These are phyloP conservation scores for Zygosaccharomyces pseudorouxii DNA, from an alignment of 805 yeast species.

Conservation along the genomic window DNA sequence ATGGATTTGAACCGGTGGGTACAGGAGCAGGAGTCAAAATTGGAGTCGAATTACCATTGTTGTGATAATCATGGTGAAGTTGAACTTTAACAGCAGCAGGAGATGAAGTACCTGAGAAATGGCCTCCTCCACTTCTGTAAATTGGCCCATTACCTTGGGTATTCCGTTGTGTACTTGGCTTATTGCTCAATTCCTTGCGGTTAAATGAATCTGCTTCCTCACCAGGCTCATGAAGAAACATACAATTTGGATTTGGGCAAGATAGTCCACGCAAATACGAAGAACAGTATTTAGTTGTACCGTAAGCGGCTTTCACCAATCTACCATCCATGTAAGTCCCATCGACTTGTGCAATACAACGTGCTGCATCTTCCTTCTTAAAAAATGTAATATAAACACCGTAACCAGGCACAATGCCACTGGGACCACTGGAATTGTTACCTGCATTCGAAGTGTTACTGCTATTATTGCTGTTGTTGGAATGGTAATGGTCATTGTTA, in stretches of 20 bases:
- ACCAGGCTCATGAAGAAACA: slow-evolving; percentile 98
- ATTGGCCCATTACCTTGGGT: slow-evolving; percentile 8
- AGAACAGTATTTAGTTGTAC: slow-evolving; percentile 98
- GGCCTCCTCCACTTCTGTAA: slow-evolving; percentile 14
- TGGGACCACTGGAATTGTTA: slow-evolving; percentile 13
- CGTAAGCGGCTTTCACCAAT: slow-evolving; percentile 89
- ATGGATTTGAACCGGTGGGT: slow-evolving; percentile 33
- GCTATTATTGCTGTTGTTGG: slow-evolving; percentile 12
- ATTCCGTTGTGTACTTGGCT: slow-evolving; percentile 22
- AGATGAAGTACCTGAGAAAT: slow-evolving; percentile 24
- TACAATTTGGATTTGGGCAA: slow-evolving; percentile 97
- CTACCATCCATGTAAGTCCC: slow-evolving; percentile 93
- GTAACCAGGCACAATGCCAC: slow-evolving; percentile 64
- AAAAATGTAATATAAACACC: slow-evolving; percentile 96
- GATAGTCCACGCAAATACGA: slow-evolving; percentile 90
- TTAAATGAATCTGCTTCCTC: slow-evolving; percentile 98
- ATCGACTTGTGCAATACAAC: slow-evolving; percentile 85
- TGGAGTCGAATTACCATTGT: slow-evolving; percentile 23
- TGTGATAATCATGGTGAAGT: slow-evolving; percentile 24
- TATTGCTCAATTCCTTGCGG: slow-evolving; percentile 44
- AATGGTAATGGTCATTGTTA: slow-evolving; percentile 26
- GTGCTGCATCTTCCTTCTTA: slow-evolving; percentile 89
- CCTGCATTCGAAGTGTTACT: slow-evolving; percentile 21
- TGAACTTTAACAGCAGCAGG: slow-evolving; percentile 32
- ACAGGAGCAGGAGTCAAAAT: slow-evolving; percentile 33